A percentile compares a stretch with the other conserved stretches of the same genome.
Conservation (phyloP, 164 flowering plant genomes). For the Magnolia sinica region DNA sequence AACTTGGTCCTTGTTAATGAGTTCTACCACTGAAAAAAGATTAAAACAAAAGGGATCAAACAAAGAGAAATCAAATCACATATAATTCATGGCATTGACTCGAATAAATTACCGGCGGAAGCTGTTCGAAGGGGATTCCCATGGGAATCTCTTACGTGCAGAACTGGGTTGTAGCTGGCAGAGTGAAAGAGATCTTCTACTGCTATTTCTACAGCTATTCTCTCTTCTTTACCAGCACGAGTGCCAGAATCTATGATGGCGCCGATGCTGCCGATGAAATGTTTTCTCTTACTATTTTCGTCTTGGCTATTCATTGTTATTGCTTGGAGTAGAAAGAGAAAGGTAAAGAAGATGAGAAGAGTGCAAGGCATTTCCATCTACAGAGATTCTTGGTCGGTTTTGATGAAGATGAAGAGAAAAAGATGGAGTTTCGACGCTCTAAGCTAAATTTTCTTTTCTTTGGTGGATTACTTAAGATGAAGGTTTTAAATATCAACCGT, state of each 20-base stretch:
- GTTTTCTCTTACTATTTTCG: neutral
- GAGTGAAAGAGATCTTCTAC: slow-evolving; percentile 15
- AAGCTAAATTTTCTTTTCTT: no score
- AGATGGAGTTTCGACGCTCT: no score
- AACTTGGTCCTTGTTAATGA: slow-evolving; percentile 25
- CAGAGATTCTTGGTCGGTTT: no score
- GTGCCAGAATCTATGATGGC: slow-evolving; percentile 28
- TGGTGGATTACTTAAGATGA: no score
- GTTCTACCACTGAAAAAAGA: slow-evolving; percentile 26
- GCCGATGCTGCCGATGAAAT: slow-evolving; percentile 16
- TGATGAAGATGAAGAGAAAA: no score
- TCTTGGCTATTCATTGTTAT: neutral
- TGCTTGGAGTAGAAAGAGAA: neutral
- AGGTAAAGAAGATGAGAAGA: neutral
- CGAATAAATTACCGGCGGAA: slow-evolving; percentile 20
- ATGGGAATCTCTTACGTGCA: slow-evolving; percentile 17
- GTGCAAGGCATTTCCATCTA: no score
- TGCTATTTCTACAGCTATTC: slow-evolving; percentile 36
- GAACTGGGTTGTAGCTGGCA: slow-evolving; percentile 10
- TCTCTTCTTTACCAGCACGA: slow-evolving; percentile 35
- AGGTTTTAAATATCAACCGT: no score
- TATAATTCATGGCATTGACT: neutral
- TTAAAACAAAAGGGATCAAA: no score
- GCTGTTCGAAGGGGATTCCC: slow-evolving; percentile 25
- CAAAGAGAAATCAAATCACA: neutral